Conservation (phyloP, 495 filamentous ascomycete genomes). For the Podospora comata region DNA sequence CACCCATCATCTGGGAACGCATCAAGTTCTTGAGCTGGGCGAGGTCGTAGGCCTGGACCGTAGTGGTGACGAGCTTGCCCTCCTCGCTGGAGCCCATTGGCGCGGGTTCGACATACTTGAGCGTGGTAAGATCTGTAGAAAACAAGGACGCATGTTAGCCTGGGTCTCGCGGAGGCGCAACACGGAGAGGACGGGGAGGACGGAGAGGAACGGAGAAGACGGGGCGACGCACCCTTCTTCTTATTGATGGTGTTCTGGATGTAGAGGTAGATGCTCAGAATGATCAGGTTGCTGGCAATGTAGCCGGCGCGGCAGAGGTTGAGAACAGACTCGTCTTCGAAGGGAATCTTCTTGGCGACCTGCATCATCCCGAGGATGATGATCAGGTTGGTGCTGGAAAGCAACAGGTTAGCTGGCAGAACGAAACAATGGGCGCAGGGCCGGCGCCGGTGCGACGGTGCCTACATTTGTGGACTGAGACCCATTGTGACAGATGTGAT, state of each 20-base stretch:
- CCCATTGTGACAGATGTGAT: background rate
- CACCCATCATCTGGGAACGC: conserved; percentile 87
- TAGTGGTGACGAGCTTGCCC: conserved; percentile 92
- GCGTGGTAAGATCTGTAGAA: conserved; percentile 81
- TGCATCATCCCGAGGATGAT: conserved; percentile 99
- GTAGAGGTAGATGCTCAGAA: conserved; percentile 77
- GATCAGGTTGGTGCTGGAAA: conserved; percentile 76
- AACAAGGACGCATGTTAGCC: conserved; percentile 16
- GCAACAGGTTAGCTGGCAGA: conserved; percentile 4
- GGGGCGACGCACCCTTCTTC: conserved; percentile 76
- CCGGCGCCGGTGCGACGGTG: background rate
- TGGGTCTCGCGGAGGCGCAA: background rate
- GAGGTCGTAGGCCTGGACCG: conserved; percentile 87
- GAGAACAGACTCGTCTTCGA: conserved; percentile 86
- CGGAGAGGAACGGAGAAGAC: background rate
- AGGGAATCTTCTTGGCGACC: conserved; percentile 89
- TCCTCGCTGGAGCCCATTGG: conserved; percentile 89
- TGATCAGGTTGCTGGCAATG: conserved; percentile 83
- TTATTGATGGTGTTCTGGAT: conserved; percentile 76
- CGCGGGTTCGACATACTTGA: conserved; percentile 97
- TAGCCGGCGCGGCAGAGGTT: conserved; percentile 80
- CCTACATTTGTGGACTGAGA: conserved; percentile 4
- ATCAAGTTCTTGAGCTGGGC: conserved; percentile 76
- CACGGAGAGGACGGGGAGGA: too few relatives aligned
- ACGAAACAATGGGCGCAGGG: background rate